Percentiles rank a stretch among this genome's conserved stretches.
These are phyloP conservation scores for Rhodomyrtus tomentosa DNA, from an alignment of 345 rosid genomes.

Conservation along the genomic window DNA sequence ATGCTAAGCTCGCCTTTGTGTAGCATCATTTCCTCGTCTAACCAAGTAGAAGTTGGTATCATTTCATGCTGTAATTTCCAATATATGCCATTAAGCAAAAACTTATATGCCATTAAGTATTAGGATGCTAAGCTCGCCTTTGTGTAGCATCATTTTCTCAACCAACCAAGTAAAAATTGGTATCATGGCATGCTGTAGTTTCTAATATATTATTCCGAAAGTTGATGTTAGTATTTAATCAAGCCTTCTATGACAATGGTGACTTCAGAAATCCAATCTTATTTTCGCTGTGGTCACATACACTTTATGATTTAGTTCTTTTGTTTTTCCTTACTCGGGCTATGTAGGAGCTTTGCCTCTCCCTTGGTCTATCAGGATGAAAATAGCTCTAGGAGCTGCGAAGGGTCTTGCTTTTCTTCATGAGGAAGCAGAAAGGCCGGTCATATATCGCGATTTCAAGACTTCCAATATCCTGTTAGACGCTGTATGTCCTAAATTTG, in stretches of 20 bases:
- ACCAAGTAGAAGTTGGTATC: neutral
- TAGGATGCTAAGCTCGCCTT: neutral
- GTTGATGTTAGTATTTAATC: neutral
- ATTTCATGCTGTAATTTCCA: neutral
- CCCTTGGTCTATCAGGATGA: constrained; percentile 96
- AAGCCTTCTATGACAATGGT: neutral
- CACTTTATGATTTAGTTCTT: neutral
- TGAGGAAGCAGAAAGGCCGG: constrained; percentile 91
- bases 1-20: neutral
- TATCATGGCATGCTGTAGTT: neutral
- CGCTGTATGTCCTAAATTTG: constrained; percentile 38
- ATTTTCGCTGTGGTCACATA: neutral
- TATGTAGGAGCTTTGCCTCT: constrained; percentile 87
- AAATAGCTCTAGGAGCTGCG: constrained; percentile 91
- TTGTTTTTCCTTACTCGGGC: neutral
- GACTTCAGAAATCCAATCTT: neutral
- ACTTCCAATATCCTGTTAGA: constrained; percentile 91
- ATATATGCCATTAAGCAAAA: neutral
- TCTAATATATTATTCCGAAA: neutral
- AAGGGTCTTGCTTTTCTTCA: constrained; percentile 97
- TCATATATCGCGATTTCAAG: constrained; percentile 94
- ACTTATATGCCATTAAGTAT: neutral
- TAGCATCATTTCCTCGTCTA: neutral
- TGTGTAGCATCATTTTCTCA: neutral
- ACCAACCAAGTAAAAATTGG: neutral